Conservation (phyloP, 768 basidiomycete species). For the Termitomyces sp. region DNA sequence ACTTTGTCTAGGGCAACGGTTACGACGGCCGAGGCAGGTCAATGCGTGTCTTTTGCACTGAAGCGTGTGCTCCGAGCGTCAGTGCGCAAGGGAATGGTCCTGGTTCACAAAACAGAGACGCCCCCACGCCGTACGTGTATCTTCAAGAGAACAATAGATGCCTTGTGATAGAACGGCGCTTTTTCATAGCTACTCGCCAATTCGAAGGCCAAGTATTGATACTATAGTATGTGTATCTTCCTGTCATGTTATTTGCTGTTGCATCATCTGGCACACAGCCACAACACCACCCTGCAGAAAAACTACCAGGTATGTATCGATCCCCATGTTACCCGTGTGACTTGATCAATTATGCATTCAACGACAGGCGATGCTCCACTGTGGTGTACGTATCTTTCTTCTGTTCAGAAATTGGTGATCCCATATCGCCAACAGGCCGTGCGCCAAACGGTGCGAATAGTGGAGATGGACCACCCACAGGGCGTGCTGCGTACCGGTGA, state of each 20-base stretch:
- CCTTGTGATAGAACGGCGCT: neutral
- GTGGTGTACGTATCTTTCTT: conserved; percentile 51
- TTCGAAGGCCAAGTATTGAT: conserved; percentile 96
- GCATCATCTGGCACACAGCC: conserved; percentile 35
- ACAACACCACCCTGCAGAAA: conserved; percentile 89
- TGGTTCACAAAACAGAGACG: conserved; percentile 74
- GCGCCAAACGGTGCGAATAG: conserved; percentile 86
- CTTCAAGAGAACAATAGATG: neutral
- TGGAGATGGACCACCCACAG: conserved; percentile 88
- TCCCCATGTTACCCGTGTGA: neutral
- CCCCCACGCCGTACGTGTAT: conserved; percentile 62
- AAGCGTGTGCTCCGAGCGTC: conserved; percentile 80
- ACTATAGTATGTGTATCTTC: conserved; percentile 60
- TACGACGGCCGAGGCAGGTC: conserved; percentile 85
- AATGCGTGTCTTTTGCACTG: conserved; percentile 89
- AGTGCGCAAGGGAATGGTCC: conserved; percentile 92
- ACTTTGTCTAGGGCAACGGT: conserved; percentile 61
- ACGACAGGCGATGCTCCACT: conserved; percentile 82
- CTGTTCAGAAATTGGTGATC: neutral
- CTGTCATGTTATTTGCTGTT: neutral
- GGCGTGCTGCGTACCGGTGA: conserved; percentile 92
- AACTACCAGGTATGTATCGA: conserved; percentile 75
- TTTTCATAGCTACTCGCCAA: conserved; percentile 56
- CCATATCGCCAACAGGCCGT: conserved; percentile 51
- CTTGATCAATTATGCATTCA: neutral